Conservation (phyloP, 2,329 filamentous ascomycete genomes). For the Xylariaceae sp. region DNA sequence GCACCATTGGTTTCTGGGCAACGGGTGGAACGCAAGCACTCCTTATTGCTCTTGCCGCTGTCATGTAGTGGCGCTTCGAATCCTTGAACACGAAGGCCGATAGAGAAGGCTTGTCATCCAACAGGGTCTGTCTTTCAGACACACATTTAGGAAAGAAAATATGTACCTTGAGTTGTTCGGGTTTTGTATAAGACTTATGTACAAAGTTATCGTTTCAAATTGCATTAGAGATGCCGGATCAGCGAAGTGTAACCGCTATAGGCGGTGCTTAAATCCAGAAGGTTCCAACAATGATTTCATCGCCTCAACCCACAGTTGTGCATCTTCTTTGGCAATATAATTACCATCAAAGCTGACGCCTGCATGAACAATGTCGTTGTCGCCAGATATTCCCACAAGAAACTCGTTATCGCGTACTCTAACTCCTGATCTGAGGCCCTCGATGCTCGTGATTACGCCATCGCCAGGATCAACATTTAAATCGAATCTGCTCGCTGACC, state of each 20-base stretch:
- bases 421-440: conserved; percentile 8
- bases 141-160: too few species aligned
- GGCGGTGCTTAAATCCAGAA: conserved; percentile 3
- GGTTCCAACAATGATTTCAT: conserved; percentile 14
- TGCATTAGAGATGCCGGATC: too few species aligned
- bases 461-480: conserved; percentile 10
- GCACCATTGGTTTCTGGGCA: background rate
- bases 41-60: background rate
- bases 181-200: too few species aligned
- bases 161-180: too few species aligned
- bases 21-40: background rate
- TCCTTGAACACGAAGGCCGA: background rate
- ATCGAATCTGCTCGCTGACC: conserved; percentile 9
- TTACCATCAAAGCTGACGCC: conserved; percentile 17
- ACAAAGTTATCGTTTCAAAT: too few species aligned
- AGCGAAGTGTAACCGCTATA: conserved; percentile 1
- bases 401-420: conserved; percentile 15
- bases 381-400: conserved; percentile 12
- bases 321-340: conserved; percentile 11
- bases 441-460: conserved; percentile 11
- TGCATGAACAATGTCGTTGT: conserved; percentile 11
- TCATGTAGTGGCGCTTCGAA: background rate
- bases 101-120: too few species aligned
- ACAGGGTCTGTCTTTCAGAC: too few species aligned
- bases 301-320: conserved; percentile 8